Percentiles rank a stretch among this genome's conserved stretches.
These are phyloP conservation scores for Colletotrichum simmondsii DNA, from an alignment of 2,329 filamentous ascomycete genomes.

Conservation along the genomic window DNA sequence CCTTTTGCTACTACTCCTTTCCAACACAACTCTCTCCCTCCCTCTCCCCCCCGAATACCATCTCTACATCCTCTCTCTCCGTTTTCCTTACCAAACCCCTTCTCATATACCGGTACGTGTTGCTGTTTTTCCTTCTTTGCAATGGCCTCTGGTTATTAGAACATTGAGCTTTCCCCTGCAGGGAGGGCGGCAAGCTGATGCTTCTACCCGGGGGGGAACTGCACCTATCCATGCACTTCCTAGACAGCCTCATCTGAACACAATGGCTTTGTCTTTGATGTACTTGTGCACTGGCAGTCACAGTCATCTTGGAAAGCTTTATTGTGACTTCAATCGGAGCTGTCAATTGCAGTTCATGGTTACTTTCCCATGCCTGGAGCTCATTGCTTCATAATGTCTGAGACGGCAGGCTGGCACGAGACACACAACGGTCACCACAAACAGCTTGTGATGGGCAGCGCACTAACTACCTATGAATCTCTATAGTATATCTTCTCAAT, in stretches of 20 bases:
- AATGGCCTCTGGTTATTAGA: not conserved
- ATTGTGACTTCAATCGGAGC: not conserved
- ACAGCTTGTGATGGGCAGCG: not conserved
- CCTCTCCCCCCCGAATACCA: conserved; percentile 33
- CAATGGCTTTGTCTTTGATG: not conserved
- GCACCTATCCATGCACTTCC: conserved; percentile 26
- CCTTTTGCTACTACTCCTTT: not conserved
- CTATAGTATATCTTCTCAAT: not conserved
- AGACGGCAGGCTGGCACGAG: conserved; percentile 1
- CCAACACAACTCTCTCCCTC: conserved; percentile 36
- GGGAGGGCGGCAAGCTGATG: conserved; percentile 6
- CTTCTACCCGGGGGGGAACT: not conserved
- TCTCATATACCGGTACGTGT: conserved; percentile 2
- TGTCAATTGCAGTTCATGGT: not conserved
- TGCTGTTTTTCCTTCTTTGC: not conserved
- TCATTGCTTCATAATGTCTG: not conserved
- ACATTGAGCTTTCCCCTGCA: not conserved
- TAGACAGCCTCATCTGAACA: not conserved
- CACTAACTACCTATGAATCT: not conserved
- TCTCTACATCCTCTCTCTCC: not conserved
- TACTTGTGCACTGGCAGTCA: not conserved
- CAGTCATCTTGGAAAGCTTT: not conserved
- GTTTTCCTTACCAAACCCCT: not conserved
- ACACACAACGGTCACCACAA: conserved; percentile 6
- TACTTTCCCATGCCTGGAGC: not conserved